Base-by-base conservation (phyloP, 768 basidiomycete genomes). In the Leccinum sublutescens region DNA sequence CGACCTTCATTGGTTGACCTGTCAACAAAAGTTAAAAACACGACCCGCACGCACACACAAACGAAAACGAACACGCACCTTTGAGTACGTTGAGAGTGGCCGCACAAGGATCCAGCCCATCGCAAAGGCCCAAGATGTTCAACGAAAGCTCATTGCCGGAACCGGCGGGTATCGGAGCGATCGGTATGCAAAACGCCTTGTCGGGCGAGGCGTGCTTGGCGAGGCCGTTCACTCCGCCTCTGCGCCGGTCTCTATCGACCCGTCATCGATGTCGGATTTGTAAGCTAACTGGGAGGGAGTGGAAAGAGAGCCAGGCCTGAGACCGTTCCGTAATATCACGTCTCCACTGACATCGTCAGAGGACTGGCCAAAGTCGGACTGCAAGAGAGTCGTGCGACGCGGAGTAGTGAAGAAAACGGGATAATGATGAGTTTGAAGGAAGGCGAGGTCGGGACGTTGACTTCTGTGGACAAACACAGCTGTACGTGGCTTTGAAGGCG, bases 31-130 rank as follows among this genome's bases (percentile, higher is more conserved):
- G 10, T 43, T 7, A 19, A 19, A 10, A 19, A n/a, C 43, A 43
- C 43, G 14, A 36, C 34, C 34, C 40, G 6, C 7, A 36, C 34
- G 14, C 34, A 38, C 36, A 38, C 23, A 23, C 23, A 23, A 40
- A 40, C 9, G 9, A 40, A 43, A n/a, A 43, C 0, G 40, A 40
- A 49, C 23, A 59, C 48, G 12, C 58, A 17, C 91, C 93, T 81
- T 95, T 95, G 64, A 94, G 79, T 15, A 80, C 85, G 67, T 91
- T 93, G 63, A 95, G 74, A 25, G 87, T 79, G 14, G 91, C 90
- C n/a, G 79, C 79, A 15, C 77, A 79, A n/a, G 88, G 78, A 68
- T 93, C 88, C 52, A 85, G 78, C 5, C 88, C 91, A 49, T 88
- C 83, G 83, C 87, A 62, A 43, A 63, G 59, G 57, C 92, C 92